These are phyloP conservation scores for Phialophora chinensis DNA, from an alignment of 2,329 filamentous ascomycete species.

Conservation along the genomic window DNA sequence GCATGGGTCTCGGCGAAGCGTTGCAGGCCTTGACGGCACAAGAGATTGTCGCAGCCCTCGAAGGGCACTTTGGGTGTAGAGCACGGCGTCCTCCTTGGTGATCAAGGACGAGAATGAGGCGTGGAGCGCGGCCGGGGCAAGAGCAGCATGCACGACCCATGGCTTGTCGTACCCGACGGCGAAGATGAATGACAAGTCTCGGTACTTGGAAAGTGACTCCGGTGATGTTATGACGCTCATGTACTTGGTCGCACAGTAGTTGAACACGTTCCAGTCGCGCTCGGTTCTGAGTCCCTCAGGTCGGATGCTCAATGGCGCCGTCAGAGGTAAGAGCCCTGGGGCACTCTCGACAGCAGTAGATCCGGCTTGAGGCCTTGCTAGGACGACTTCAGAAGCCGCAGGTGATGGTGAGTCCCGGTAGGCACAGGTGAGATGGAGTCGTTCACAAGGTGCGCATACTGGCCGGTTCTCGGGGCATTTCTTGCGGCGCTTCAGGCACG, in stretches of 20 bases:
- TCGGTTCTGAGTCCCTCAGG: conserved; percentile 25
- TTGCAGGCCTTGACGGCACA: neutral
- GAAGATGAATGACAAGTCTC: conserved; percentile 27
- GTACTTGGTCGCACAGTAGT: conserved; percentile 30
- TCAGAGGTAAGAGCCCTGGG: neutral
- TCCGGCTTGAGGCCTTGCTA: neutral
- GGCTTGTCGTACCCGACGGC: conserved; percentile 29
- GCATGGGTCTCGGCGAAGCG: conserved; percentile 23
- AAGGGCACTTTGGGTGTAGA: conserved; percentile 33
- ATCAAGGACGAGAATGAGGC: conserved; percentile 32
- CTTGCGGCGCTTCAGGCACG: conserved; percentile 33
- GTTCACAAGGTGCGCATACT: conserved; percentile 40
- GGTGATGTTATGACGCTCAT: conserved; percentile 28
- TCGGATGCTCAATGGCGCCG: conserved; percentile 15
- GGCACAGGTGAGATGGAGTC: conserved; percentile 40
- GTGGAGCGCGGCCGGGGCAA: conserved; percentile 34
- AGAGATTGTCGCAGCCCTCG: conserved; percentile 29
- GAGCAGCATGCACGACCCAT: conserved; percentile 33
- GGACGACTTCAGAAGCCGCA: neutral
- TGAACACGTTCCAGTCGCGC: conserved; percentile 33
- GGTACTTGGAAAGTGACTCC: conserved; percentile 29
- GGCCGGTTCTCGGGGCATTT: conserved; percentile 43
- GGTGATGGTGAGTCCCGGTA: conserved; percentile 20
- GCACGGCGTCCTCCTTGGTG: conserved; percentile 32
- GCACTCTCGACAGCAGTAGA: neutral